phyloP scores from a whole-genome alignment of 106 monocot species.

The Platanthera guangdongensis region DNA sequence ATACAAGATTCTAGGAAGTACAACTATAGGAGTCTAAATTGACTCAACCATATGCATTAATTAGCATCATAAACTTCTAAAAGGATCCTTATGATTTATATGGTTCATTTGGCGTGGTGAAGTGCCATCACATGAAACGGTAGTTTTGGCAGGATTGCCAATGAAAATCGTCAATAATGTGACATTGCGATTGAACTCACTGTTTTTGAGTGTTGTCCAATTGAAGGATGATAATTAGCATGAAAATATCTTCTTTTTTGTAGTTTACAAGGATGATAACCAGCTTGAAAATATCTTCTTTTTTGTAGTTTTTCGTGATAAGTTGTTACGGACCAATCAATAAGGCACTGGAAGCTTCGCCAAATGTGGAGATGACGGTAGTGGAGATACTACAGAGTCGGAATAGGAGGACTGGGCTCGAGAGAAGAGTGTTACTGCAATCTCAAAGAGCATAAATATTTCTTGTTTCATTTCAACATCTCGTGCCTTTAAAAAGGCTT shows the following conservation, averaged over 20 bases:
- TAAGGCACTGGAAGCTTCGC: too few relatives aligned
- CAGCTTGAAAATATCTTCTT: background rate
- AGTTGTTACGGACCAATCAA: background rate
- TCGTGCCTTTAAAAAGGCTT: too few relatives aligned
- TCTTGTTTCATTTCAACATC: too few relatives aligned
- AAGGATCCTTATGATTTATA: background rate
- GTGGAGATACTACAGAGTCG: too few relatives aligned
- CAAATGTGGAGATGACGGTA: too few relatives aligned
- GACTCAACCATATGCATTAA: background rate
- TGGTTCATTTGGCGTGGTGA: background rate
- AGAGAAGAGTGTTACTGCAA: too few relatives aligned
- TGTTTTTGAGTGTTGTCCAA: background rate
- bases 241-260: background rate
- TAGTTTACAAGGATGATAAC: background rate
- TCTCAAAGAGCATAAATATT: too few relatives aligned
- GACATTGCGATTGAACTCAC: background rate
- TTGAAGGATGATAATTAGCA: background rate
- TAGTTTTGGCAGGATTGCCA: background rate
- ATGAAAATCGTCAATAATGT: background rate
- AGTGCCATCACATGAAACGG: background rate
- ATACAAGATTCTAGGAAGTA: background rate
- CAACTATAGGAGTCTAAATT: background rate
- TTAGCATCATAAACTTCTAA: background rate
- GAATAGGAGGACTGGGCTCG: too few relatives aligned
- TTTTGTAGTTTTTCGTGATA: background rate